Evolutionary conservation across 495 filamentous ascomycete species (phyloP).

Genomic region (Tirmania nivea): DNA sequence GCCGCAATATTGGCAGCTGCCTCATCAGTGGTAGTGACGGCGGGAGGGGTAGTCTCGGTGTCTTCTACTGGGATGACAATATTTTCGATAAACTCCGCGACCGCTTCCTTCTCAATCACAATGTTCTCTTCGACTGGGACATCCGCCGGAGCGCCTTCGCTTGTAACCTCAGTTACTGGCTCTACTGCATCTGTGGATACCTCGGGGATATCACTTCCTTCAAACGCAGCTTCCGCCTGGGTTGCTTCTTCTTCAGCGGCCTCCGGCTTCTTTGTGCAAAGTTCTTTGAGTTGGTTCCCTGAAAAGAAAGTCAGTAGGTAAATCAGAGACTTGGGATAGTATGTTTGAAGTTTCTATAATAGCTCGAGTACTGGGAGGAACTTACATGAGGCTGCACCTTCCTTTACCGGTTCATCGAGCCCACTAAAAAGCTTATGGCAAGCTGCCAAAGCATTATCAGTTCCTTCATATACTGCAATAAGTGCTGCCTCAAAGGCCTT

Average conservation of each 20-base stretch:
- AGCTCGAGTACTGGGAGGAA: not conserved
- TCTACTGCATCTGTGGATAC: slow-evolving; percentile 3
- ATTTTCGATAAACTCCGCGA: not conserved
- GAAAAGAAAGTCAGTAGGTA: slow-evolving; percentile 5
- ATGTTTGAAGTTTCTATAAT: not conserved
- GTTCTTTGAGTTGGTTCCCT: slow-evolving; percentile 17
- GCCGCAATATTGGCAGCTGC: slow-evolving; percentile 1
- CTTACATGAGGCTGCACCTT: slow-evolving; percentile 12
- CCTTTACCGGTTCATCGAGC: slow-evolving; percentile 34
- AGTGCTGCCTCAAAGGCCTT: slow-evolving; percentile 79
- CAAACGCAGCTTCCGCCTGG: not conserved
- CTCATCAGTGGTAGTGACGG: not conserved
- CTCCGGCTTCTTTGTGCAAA: slow-evolving; percentile 7
- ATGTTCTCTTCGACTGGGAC: not conserved
- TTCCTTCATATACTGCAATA: slow-evolving; percentile 70
- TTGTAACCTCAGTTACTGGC: not conserved
- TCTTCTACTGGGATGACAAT: not conserved
- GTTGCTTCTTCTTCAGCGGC: not conserved
- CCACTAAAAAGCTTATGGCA: slow-evolving; percentile 75
- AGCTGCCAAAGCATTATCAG: slow-evolving; percentile 53
- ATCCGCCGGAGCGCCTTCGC: not conserved
- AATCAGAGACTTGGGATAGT: not conserved
- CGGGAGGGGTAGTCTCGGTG: not conserved
- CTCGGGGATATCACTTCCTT: not conserved
- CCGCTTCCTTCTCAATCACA: not conserved